These are phyloP conservation scores for Corylus americana DNA, from an alignment of 306 rosid genomes.

Conservation along the genomic window DNA sequence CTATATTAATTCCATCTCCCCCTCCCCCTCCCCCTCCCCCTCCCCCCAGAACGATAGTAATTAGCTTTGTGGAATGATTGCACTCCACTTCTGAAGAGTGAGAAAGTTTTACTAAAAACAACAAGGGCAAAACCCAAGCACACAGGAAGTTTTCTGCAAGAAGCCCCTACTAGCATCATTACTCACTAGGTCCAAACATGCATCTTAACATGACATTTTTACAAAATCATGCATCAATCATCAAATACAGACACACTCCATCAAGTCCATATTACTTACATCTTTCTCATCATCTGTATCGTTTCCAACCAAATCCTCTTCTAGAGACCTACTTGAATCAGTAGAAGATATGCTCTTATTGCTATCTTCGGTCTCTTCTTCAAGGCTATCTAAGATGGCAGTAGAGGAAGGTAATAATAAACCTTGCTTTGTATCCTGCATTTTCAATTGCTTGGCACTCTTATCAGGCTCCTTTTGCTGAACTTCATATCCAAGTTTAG, in stretches of 20 bases:
- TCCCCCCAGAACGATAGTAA: background rate
- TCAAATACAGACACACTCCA: slow-evolving; percentile 24
- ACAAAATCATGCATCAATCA: slow-evolving; percentile 2
- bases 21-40: background rate
- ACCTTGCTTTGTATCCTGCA: slow-evolving; percentile 47
- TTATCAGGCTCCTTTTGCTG: slow-evolving; percentile 50
- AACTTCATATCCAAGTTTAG: slow-evolving; percentile 39
- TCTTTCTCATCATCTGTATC: slow-evolving; percentile 53
- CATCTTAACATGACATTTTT: background rate
- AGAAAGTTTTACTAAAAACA: background rate
- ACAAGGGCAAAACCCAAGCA: background rate
- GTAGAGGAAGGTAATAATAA: slow-evolving; percentile 30
- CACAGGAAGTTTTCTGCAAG: background rate
- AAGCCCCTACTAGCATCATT: background rate
- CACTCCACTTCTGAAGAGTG: background rate
- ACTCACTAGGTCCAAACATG: background rate
- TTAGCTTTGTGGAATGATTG: slow-evolving; percentile 1
- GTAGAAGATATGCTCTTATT: slow-evolving; percentile 44
- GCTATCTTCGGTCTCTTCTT: slow-evolving; percentile 66
- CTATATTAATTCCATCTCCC: background rate
- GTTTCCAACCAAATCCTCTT: slow-evolving; percentile 31
- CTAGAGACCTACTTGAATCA: slow-evolving; percentile 48
- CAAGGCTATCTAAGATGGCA: slow-evolving; percentile 50
- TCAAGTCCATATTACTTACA: slow-evolving; percentile 42
- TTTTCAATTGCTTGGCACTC: slow-evolving; percentile 30